Conservation (phyloP, 2,329 filamentous ascomycete genomes). For the Hymenoscyphus infarciens region DNA sequence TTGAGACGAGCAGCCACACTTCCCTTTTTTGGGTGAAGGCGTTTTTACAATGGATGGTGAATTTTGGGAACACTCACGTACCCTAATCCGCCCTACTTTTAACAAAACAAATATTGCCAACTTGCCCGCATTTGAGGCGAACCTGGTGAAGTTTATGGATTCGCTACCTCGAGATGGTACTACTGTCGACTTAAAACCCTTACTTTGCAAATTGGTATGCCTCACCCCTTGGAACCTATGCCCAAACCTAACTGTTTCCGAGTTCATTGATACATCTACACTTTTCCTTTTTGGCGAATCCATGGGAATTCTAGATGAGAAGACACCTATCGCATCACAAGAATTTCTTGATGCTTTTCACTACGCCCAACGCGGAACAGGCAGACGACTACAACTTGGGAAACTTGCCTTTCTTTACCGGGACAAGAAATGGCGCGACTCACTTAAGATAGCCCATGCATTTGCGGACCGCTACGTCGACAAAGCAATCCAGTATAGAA, state of each 20-base stretch:
- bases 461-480: constrained; percentile 20
- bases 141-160: constrained; percentile 36
- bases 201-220: constrained; percentile 7
- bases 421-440: constrained; percentile 22
- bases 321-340: background rate
- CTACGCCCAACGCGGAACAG: constrained; percentile 28
- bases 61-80: constrained; percentile 23
- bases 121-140: constrained; percentile 63
- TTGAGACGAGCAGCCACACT: constrained; percentile 53
- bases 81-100: constrained; percentile 51
- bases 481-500: constrained; percentile 14
- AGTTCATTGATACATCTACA: constrained; percentile 34
- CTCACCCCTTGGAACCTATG: constrained; percentile 41
- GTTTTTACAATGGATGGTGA: constrained; percentile 21
- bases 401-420: constrained; percentile 18
- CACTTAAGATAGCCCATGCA: constrained; percentile 18
- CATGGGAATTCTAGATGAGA: constrained; percentile 40
- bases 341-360: constrained; percentile 36
- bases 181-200: constrained; percentile 35
- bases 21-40: constrained; percentile 19
- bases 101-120: constrained; percentile 55
- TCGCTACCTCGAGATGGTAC: constrained; percentile 7
- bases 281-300: constrained; percentile 62
- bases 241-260: constrained; percentile 53
- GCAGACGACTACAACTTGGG: constrained; percentile 24